Base-by-base conservation (phyloP, 441 rosid genomes). In the Brassica hybrid region DNA sequence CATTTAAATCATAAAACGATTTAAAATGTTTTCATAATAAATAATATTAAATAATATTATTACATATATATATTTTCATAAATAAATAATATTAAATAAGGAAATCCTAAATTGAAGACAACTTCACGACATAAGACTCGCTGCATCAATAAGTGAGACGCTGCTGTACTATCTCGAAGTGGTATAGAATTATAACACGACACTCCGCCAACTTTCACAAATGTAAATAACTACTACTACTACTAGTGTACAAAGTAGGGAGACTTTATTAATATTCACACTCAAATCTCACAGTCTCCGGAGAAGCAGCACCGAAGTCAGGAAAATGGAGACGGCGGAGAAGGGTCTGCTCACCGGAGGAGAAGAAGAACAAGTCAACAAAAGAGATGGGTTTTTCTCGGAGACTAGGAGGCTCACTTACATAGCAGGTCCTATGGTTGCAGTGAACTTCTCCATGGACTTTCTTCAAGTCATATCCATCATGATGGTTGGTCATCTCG, bases 401-500 rank as follows among this genome's bases (percentile, higher is more conserved):
- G 92, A 88, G 80, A 72, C 76, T 67, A 86, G 77, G 81, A 84
- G 66, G 76, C 71, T 86, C n/a, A 74, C 78, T 38, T 81, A 69
- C 68, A 73, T 90, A 32, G 92, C 90, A 0, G 91, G 76, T 14
- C 91, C 94, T 0, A 87, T 88, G 91, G 74, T 90, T 13, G 88
- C 86, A 0, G 89, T 90, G 11, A 83, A 73, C 18, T 61, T 79
- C 0, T 87, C 94, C 2, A 85, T 72, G 76, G 84, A 82, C 75
- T 75, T 87, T 18, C 71, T 90, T 67, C 90, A 86, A 67, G 82
- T 90, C 3, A 58, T 88, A 1, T 81, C 90, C 2, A 52, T 84
- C 5, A 84, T 82, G 89, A 90, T 90, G 93, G 88, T 84, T 27
- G 91, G 95, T 74, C 93, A 87, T 77, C 86, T 86, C 9, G 89